A percentile compares a stretch with the other conserved stretches of the same genome.
phyloP scores from a whole-genome alignment of 129 eudicot genomes.

The Rutidosis leptorrhynchoides region DNA sequence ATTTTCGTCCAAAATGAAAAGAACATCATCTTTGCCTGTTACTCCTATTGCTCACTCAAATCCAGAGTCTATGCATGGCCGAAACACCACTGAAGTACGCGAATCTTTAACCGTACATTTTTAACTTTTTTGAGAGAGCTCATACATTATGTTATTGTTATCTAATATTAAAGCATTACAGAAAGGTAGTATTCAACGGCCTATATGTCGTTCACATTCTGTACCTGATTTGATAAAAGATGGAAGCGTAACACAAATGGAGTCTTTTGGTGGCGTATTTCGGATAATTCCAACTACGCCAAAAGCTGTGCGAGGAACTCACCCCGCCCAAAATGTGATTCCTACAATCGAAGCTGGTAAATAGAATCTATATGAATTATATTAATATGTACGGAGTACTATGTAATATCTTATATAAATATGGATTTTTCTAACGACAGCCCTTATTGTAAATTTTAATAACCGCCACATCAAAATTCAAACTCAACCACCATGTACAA shows the following conservation, averaged over 20 bases:
- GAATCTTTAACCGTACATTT: constrained; percentile 35
- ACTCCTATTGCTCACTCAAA: constrained; percentile 84
- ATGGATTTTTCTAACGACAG: too few relatives aligned
- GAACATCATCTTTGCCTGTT: constrained; percentile 70
- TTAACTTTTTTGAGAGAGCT: constrained; percentile 2
- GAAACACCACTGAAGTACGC: constrained; percentile 40
- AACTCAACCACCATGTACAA: too few relatives aligned
- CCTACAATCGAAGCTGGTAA: constrained; percentile 51
- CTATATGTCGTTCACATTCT: constrained; percentile 76
- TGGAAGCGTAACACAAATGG: constrained; percentile 48
- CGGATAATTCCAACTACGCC: constrained; percentile 76
- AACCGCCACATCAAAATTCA: too few relatives aligned
- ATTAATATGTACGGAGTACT: neutral
- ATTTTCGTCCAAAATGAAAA: constrained; percentile 47
- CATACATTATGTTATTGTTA: neutral
- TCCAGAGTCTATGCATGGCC: constrained; percentile 88
- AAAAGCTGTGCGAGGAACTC: constrained; percentile 36
- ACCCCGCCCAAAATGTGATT: constrained; percentile 27
- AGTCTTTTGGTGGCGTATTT: constrained; percentile 58
- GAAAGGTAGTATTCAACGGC: constrained; percentile 47
- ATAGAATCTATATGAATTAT: neutral
- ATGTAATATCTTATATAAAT: neutral
- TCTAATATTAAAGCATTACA: constrained; percentile 29
- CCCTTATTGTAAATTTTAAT: too few relatives aligned
- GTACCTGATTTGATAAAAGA: constrained; percentile 73